Percentiles rank a stretch among this genome's conserved stretches.
Evolutionary conservation across 148 eudicot species (phyloP).

Genomic region (Bassia scoparia): DNA sequence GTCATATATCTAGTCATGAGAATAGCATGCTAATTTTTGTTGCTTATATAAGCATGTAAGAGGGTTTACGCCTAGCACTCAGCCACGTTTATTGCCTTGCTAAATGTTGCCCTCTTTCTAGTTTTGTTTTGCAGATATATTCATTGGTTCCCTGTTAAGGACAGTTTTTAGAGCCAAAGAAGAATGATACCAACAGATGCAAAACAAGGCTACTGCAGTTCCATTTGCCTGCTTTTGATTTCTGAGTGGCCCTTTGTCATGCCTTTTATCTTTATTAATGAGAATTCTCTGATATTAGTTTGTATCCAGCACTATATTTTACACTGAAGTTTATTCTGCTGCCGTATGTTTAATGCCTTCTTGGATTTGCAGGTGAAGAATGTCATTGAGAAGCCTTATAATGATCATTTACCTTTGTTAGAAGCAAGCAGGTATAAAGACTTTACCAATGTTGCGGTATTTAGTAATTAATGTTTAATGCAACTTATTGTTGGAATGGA

Average conservation of each 20-base stretch:
- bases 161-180: too few species aligned
- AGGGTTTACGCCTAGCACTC: too few species aligned
- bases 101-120: too few species aligned
- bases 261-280: background rate
- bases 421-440: slow-evolving; percentile 88
- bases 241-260: too few species aligned
- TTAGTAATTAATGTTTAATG: background rate
- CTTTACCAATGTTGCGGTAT: background rate
- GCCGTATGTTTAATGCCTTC: background rate
- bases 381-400: slow-evolving; percentile 91
- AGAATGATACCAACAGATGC: too few species aligned
- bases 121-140: too few species aligned
- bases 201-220: background rate
- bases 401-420: slow-evolving; percentile 85
- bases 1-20: too few species aligned
- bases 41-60: too few species aligned
- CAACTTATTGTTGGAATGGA: background rate
- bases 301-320: background rate
- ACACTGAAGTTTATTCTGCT: background rate
- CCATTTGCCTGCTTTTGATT: background rate
- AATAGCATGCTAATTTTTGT: too few species aligned
- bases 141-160: too few species aligned
- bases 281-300: background rate
- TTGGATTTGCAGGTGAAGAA: slow-evolving; percentile 69
- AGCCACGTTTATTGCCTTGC: too few species aligned